Base-by-base conservation (phyloP, 495 filamentous ascomycete genomes). In the Astrocystis sublimbata region DNA sequence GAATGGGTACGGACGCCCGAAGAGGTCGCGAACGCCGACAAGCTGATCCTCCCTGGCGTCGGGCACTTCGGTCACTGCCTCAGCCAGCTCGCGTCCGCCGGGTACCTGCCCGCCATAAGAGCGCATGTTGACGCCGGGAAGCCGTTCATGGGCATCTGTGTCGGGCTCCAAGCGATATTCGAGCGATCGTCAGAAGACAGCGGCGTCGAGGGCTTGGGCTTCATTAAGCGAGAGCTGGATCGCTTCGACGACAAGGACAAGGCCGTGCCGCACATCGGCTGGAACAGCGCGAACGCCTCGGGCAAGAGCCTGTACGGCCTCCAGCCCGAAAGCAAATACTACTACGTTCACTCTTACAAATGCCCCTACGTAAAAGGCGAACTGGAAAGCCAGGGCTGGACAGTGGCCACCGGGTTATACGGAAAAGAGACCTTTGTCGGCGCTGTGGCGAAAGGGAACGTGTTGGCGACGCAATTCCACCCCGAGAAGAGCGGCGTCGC, bases 51-150 rank as follows among this genome's bases (percentile, higher is more conserved):
- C 28, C 94, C 94, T 3, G 94, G 94, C 65, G 94, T 98, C 52
- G 94, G 94, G 47, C 93, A 98, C 76, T 98, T 97, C 68, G 96
- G 96, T 52, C 92, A 98, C 79, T 98, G 94, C 71, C 84, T 97
- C 62, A 85, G 86, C 28, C 90, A 94, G 68, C 84, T 98, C 54
- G 79, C 87, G 9, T 79, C 83, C 19, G 89, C 91, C 30, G 92
- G 90, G 55, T 98, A 91, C 74, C 73, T 92, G 47, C 87, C 88
- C 57, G 89, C 92, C 4, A 86, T 98, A 38, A 85, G 81, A 65
- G 77, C 84, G 58, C 91, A 96, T 76, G 91, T 98, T 65, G 81
- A 86, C 38, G 83, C 89, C 10, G 92, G 92, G 7, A 97, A 97
- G 72, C 93, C 92, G 3, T 98, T 98, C 72, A 93, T 98, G 89